Evolutionary conservation across 2,329 filamentous ascomycete species (phyloP).

Genomic region (Cordyceps cicadae): DNA sequence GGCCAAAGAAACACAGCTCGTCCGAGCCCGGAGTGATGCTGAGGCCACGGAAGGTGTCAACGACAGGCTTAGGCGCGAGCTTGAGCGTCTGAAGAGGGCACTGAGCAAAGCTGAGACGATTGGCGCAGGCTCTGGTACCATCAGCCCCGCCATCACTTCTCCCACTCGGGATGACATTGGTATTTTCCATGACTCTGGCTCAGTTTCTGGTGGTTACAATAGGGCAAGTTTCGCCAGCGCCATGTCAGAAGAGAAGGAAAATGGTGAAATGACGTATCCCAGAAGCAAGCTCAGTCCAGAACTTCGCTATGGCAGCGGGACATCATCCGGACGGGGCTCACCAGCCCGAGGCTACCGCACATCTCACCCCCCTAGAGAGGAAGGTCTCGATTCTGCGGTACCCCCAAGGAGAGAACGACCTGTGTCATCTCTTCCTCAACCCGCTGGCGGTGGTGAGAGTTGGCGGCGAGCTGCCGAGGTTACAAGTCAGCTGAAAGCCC

Average conservation of each 20-base stretch:
- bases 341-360: conserved; percentile 48
- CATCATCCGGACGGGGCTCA: conserved; percentile 50
- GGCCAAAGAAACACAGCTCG: conserved; percentile 94
- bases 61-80: conserved; percentile 75
- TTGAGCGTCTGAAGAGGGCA: conserved; percentile 89
- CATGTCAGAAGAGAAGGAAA: conserved; percentile 71
- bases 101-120: conserved; percentile 54
- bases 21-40: conserved; percentile 80
- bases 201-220: conserved; percentile 34
- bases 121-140: conserved; percentile 28
- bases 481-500: conserved; percentile 90
- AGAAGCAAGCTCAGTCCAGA: conserved; percentile 50
- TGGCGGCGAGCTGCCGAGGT: conserved; percentile 97
- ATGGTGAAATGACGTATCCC: conserved; percentile 43
- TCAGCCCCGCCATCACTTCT: conserved; percentile 39
- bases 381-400: conserved; percentile 23
- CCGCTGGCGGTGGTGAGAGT: conserved; percentile 53
- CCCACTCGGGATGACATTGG: conserved; percentile 51
- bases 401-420: conserved; percentile 25
- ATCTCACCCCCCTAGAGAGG: conserved; percentile 24
- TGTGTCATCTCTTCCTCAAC: conserved; percentile 28
- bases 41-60: conserved; percentile 83
- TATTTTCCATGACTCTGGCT: conserved; percentile 47
- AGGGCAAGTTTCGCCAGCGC: conserved; percentile 57
- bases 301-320: conserved; percentile 41